Evolutionary conservation across 2,329 filamentous ascomycete genomes (phyloP).

Genomic region (Xylaria sp.): DNA sequence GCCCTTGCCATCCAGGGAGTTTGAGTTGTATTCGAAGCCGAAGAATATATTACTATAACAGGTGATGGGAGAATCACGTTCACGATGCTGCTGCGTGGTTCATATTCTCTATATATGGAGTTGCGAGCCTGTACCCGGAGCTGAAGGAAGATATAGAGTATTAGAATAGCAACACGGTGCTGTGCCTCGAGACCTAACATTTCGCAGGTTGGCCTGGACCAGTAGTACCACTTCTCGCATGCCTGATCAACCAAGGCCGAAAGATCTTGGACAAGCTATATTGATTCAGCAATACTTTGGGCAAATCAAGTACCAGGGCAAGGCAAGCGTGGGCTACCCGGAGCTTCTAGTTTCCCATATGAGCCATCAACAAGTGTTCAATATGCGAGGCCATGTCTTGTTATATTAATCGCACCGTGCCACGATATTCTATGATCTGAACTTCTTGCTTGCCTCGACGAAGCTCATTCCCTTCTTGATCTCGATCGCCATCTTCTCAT

Average conservation of each 20-base stretch:
- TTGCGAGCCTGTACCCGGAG: no score
- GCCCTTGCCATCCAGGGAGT: no score
- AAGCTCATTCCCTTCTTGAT: conserved; percentile 58
- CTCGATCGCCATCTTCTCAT: conserved; percentile 55
- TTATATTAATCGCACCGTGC: not conserved
- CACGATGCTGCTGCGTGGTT: no score
- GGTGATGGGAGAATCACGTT: no score
- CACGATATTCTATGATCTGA: conserved; percentile 43
- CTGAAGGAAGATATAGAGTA: no score
- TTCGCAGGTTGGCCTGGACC: not conserved
- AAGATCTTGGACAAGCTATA: no score
- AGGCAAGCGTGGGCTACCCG: not conserved
- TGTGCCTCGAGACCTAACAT: not conserved
- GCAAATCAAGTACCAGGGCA: not conserved
- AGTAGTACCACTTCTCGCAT: not conserved
- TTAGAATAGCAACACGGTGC: no score
- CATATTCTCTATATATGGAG: no score
- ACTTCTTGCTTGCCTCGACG: conserved; percentile 57
- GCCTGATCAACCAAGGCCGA: no score
- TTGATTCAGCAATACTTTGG: no score
- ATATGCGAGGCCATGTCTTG: not conserved
- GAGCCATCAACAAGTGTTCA: not conserved
- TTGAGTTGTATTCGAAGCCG: no score
- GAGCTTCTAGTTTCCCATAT: not conserved
- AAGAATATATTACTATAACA: no score